Base-by-base conservation (phyloP, 2,329 filamentous ascomycete species). In the Colletotrichum ledebouriae region DNA sequence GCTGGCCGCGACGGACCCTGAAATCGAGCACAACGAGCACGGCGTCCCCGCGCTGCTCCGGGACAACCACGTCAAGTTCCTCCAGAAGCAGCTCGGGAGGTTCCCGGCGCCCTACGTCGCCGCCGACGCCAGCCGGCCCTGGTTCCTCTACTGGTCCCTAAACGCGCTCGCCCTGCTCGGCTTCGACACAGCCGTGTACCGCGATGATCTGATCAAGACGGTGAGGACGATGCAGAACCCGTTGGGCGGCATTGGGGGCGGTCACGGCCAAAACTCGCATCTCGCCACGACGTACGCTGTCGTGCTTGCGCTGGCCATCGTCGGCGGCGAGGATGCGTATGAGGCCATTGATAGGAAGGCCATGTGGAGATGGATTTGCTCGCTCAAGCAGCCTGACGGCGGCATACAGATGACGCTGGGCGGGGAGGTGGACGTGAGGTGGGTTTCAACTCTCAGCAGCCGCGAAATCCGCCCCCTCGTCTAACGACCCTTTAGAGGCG, bases 81-180 rank as follows among this genome's bases (percentile, higher is more conserved):
- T 94, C 57, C 84, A 85, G 71, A 84, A 83, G 72, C 83, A 82
- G 72, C 80, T 91, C 37, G 83, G 82, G 25, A 83, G 83, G 56
- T 88, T 97, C 69, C 93, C 95, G 0, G 81, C 86, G 7, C 83
- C 82, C 3, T 97, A 92, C 79, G 89, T 91, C 59, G 86, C 85
- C 56, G 88, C 94, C 72, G 96, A 99, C 83, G 91, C 96, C 37
- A 94, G 92, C 76, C 86, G 95, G 63, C 94, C 96, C 10, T 99
- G 96, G 96, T 87, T 97, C 75, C 86, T 97, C 71, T 98, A 98
- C 82, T 99, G 96, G 96, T 92, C 88, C 60, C 83, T 98, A 61
- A 88, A 90, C 39, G 94, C 88, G 2, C 83, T 99, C 71, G 84
- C 86, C 29, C 84, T 94, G 39, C 82, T 99, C 57, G 94, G 93